Conservation (phyloP, 306 rosid genomes). For the Aeschynomene evenia region DNA sequence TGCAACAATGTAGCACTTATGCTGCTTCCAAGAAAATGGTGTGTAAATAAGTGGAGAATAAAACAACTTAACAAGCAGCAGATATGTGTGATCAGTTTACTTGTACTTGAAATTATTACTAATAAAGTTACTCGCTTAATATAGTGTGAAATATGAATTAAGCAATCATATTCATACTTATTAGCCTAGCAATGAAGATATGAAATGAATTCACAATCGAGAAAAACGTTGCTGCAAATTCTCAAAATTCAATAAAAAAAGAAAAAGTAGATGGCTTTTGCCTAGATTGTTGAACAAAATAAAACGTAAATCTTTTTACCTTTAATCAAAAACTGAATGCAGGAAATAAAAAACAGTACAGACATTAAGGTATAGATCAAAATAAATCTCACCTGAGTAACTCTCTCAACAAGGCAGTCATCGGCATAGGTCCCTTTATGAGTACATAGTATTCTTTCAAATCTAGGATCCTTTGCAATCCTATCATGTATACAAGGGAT, state of each 20-base stretch:
- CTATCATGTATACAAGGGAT: constrained; percentile 35
- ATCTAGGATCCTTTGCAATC: constrained; percentile 74
- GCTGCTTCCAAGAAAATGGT: constrained; percentile 53
- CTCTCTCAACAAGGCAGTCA: constrained; percentile 87
- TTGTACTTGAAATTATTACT: too few relatives aligned
- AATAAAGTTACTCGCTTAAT: neutral
- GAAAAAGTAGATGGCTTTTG: neutral
- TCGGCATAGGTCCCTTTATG: constrained; percentile 95
- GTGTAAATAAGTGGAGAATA: neutral
- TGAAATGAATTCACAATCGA: too few relatives aligned
- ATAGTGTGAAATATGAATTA: neutral
- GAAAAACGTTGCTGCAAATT: too few relatives aligned
- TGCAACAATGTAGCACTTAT: constrained; percentile 86
- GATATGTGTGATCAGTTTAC: too few relatives aligned
- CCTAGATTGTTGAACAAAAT: constrained; percentile 8
- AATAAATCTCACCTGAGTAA: constrained; percentile 54
- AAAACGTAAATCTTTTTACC: neutral
- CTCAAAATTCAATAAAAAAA: neutral
- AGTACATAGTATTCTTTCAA: constrained; percentile 58
- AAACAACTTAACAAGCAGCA: too few relatives aligned
- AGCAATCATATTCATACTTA: too few relatives aligned
- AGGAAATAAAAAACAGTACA: neutral
- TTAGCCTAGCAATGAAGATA: too few relatives aligned
- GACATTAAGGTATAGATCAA: too few relatives aligned
- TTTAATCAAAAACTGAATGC: too few relatives aligned